Evolutionary conservation across 768 basidiomycete species (phyloP), one percentile per base, ranked within the genome.

Genomic region (Saitozyma sp.): DNA sequence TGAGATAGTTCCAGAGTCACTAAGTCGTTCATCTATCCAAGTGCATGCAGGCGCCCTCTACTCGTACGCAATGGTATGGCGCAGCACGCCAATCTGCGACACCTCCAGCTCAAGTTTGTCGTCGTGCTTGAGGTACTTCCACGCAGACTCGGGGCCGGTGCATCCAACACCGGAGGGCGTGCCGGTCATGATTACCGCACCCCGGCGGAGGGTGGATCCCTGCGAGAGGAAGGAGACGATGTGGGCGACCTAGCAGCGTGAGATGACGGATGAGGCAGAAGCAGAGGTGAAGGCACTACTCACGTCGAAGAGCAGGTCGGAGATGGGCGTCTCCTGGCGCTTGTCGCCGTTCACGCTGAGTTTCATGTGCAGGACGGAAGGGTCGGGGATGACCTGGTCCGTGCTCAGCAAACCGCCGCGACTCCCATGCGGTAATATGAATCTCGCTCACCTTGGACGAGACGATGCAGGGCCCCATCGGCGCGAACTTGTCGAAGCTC

Each of bases 141-240:
- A 56, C 3, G 17, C 16, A 4, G 14, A 38, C 45, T 56, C 55
- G 13, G 55, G 55, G 9, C 55, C 19, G 46, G 59, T 14, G 29
- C 29, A 29, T 0, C 91, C 91, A 16, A 91, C 88, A 29, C 89
- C 91, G 62, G 87, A 86, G 3, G 89, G 89, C 6, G 78, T 80
- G 14, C 78, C 77, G 1, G 91, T 93, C 68, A 92, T 83, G 69
- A 92, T 91, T 70, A 92, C 82, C 0, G 89, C 86, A 0, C 91
- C 91, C 0, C 89, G 87, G 67, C 85, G 86, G 17, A 93, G 85
- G 0, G 91, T 92, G 8, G 90, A 91, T 4, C 86, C 89, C 72
- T 91, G 89, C 0, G 89, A 91, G 50, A 93, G 85, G 82, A 87
- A 89, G 0, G 90, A 82, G 48, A 93, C 55, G 50, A 63, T 58